Conservation (phyloP, 2,329 filamentous ascomycete genomes). For the Scedosporium apiospermum region DNA sequence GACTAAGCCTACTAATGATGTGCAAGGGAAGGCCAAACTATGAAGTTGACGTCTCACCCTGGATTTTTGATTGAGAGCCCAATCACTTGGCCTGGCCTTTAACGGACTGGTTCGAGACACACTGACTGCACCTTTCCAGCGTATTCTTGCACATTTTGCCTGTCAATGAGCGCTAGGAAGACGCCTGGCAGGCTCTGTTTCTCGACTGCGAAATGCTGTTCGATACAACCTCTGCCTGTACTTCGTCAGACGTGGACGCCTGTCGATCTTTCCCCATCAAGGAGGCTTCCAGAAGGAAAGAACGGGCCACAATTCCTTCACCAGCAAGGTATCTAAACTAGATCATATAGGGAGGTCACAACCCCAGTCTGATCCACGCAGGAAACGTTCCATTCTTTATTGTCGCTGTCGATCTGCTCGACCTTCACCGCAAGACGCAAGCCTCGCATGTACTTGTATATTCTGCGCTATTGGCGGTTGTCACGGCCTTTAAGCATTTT, state of each 20-base stretch:
- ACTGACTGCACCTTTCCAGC: too few species aligned
- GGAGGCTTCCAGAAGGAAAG: conserved; percentile 7
- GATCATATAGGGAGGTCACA: not conserved
- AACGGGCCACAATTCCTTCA: not conserved
- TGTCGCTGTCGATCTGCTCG: not conserved
- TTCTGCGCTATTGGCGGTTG: not conserved
- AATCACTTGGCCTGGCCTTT: too few species aligned
- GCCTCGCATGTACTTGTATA: not conserved
- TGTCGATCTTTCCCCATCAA: conserved; percentile 1
- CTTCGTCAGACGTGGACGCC: not conserved
- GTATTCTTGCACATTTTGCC: too few species aligned
- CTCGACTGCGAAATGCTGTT: not conserved
- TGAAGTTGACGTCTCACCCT: too few species aligned
- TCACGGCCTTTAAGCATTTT: not conserved
- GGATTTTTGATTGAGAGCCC: too few species aligned
- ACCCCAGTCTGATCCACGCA: not conserved
- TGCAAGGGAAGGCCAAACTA: too few species aligned
- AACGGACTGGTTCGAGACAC: too few species aligned
- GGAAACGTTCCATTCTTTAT: not conserved
- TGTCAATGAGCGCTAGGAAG: too few species aligned
- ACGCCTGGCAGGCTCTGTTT: too few species aligned
- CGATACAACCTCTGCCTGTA: not conserved
- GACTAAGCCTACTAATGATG: too few species aligned
- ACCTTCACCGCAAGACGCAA: not conserved
- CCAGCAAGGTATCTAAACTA: not conserved